Conservation (phyloP, 1,284 basidiomycete genomes). For the Amylostereum chailletii region DNA sequence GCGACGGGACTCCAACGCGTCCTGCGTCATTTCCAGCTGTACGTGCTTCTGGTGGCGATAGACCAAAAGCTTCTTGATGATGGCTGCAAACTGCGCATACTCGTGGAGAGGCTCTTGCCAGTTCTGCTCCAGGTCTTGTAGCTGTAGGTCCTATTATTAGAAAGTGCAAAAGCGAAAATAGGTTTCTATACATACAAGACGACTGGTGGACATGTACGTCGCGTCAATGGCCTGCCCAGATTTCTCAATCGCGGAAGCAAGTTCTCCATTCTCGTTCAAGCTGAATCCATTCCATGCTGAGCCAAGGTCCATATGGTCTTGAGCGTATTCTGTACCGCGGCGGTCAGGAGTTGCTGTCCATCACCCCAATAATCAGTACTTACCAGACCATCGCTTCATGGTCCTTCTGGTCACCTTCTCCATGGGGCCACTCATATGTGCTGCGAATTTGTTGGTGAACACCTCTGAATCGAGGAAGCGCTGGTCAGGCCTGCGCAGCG, state of each 20-base stretch:
- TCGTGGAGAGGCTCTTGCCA: constrained; percentile 96
- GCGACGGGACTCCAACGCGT: constrained; percentile 80
- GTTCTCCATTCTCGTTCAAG: constrained; percentile 68
- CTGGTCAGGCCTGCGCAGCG: constrained; percentile 83
- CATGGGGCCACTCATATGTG: constrained; percentile 85
- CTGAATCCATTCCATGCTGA: constrained; percentile 95
- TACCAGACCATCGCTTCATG: constrained; percentile 91
- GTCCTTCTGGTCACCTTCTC: constrained; percentile 92
- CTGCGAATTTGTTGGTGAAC: constrained; percentile 94
- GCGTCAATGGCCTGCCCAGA: constrained; percentile 94
- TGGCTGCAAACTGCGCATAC: constrained; percentile 89
- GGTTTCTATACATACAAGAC: constrained; percentile 49
- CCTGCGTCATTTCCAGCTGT: constrained; percentile 95
- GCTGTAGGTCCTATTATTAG: constrained; percentile 32
- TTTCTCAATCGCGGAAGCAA: constrained; percentile 81
- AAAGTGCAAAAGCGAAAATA: background rate
- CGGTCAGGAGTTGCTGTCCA: constrained; percentile 1
- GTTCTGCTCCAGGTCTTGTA: constrained; percentile 86
- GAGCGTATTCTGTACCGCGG: constrained; percentile 57
- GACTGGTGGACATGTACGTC: constrained; percentile 88
- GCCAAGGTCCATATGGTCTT: constrained; percentile 92
- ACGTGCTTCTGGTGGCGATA: constrained; percentile 99
- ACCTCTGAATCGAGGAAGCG: constrained; percentile 94
- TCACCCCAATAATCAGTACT: constrained; percentile 14
- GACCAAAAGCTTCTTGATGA: constrained; percentile 89